A percentile compares a stretch with the other conserved stretches of the same genome.
These are phyloP conservation scores for Wallacemonas rigidus DNA, from an alignment of 208 protist species.

Conservation along the genomic window DNA sequence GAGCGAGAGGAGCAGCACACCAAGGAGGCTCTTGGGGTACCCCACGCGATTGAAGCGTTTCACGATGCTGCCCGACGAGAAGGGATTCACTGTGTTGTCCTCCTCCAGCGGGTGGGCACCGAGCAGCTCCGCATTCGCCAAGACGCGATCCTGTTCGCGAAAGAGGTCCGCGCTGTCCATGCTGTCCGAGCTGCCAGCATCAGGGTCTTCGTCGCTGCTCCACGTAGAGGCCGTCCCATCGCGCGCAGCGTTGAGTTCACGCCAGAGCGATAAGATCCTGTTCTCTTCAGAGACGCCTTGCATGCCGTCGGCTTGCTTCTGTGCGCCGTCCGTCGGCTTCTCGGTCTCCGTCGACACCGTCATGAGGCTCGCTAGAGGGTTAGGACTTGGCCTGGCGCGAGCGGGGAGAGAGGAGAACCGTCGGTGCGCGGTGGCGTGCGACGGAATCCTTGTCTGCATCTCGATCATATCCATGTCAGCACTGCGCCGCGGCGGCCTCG, in stretches of 20 bases:
- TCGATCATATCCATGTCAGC: conserved; percentile 8
- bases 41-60: conserved; percentile 33
- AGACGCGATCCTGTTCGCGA: not conserved
- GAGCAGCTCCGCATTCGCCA: conserved; percentile 12
- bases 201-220: conserved; percentile 1
- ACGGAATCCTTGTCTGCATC: conserved; percentile 3
- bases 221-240: conserved; percentile 2
- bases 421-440: not conserved
- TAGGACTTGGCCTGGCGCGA: not conserved
- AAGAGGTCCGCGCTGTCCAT: conserved; percentile 5
- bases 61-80: conserved; percentile 38
- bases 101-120: conserved; percentile 17
- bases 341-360: not conserved
- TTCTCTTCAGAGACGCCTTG: not conserved
- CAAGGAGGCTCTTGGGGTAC: conserved; percentile 50
- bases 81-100: conserved; percentile 23
- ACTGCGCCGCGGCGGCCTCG: not conserved
- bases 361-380: not conserved
- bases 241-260: not conserved
- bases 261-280: conserved; percentile 1
- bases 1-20: conserved; percentile 40
- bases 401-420: not conserved
- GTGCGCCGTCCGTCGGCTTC: not conserved
- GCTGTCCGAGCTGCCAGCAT: not conserved
- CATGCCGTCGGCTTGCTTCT: not conserved